These are phyloP conservation scores for Cicer chorassanicum DNA, from an alignment of 306 rosid species.

Conservation along the genomic window DNA sequence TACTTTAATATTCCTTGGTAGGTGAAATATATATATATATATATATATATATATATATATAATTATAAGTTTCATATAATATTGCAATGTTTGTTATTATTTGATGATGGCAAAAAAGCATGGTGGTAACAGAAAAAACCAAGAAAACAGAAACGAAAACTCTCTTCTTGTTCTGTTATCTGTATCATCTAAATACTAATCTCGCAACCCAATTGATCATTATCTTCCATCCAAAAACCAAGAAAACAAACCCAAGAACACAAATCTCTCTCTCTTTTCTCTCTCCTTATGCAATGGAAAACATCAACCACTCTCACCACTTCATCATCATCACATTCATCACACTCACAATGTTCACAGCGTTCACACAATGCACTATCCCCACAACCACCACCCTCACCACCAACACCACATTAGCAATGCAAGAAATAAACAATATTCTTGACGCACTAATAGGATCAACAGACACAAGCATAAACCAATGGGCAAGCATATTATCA, in stretches of 20 bases:
- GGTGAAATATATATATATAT: not conserved
- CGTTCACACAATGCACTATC: not conserved
- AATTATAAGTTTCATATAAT: not conserved
- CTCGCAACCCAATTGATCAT: not conserved
- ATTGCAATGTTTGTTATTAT: no score
- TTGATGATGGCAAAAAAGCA: no score
- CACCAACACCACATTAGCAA: not conserved
- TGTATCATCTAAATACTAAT: not conserved
- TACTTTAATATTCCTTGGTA: not conserved
- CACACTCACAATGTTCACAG: not conserved
- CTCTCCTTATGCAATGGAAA: conserved; percentile 15
- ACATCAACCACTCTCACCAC: not conserved
- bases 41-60: not conserved
- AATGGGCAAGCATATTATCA: conserved; percentile 59
- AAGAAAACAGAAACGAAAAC: not conserved
- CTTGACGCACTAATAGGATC: conserved; percentile 72
- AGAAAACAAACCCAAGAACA: not conserved
- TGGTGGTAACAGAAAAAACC: not conserved
- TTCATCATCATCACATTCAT: not conserved
- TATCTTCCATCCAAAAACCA: not conserved
- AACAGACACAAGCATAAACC: conserved; percentile 51
- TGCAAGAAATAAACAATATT: conserved; percentile 60
- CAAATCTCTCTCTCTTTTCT: not conserved
- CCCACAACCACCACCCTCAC: not conserved
- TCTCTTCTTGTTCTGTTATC: not conserved